Percentiles rank a stretch among this genome's conserved stretches.
These are phyloP conservation scores for Penicillium sp. DNA, from an alignment of 2,329 filamentous ascomycete species.

Conservation along the genomic window DNA sequence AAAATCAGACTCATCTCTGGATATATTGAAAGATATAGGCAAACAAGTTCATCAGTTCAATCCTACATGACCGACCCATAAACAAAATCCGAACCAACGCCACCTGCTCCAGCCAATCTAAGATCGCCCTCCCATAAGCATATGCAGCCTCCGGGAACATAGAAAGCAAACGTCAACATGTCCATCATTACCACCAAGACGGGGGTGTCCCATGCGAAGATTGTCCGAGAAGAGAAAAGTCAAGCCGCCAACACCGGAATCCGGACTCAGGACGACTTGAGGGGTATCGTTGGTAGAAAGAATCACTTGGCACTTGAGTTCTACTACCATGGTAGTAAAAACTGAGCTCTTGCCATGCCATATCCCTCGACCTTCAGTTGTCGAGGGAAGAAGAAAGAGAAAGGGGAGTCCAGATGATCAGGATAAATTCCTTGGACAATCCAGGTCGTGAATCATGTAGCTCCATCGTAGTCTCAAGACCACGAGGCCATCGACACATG, in stretches of 20 bases:
- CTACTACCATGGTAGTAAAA: too few relatives aligned
- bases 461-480: conserved; percentile 12
- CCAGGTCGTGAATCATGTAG: conserved; percentile 29
- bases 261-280: too few relatives aligned
- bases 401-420: conserved; percentile 3
- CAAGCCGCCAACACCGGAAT: background rate
- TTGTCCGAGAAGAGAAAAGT: conserved; percentile 4
- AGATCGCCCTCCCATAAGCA: conserved; percentile 12
- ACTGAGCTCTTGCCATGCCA: too few relatives aligned
- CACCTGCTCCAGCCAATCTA: too few relatives aligned
- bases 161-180: conserved; percentile 10
- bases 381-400: too few relatives aligned
- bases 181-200: conserved; percentile 15
- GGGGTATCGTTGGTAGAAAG: too few relatives aligned
- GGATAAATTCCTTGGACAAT: conserved; percentile 12
- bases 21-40: too few relatives aligned
- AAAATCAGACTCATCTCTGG: too few relatives aligned
- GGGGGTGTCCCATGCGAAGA: conserved; percentile 9
- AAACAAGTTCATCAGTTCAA: background rate
- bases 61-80: conserved; percentile 4
- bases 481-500: conserved; percentile 14
- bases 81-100: too few relatives aligned
- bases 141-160: conserved; percentile 10
- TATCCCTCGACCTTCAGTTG: background rate
- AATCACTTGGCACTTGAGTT: too few relatives aligned